Percentiles rank a stretch among this genome's conserved stretches.
phyloP scores from a whole-genome alignment of 2,329 filamentous ascomycete species.

The Diaporthe humulicola region DNA sequence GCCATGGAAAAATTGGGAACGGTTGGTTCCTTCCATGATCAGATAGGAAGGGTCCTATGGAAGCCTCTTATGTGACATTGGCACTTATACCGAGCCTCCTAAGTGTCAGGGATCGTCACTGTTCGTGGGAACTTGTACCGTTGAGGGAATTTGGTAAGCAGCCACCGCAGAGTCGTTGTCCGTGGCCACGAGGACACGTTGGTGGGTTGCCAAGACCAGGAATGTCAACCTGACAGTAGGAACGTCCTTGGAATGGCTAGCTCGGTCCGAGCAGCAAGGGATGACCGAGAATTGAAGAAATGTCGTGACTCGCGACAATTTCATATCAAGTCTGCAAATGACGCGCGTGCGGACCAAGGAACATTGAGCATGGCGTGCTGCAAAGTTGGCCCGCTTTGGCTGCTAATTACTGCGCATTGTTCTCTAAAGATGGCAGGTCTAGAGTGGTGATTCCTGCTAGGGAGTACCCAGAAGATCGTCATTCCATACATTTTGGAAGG shows the following conservation, averaged over 20 bases:
- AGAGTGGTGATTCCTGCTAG: neutral
- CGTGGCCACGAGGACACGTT: constrained; percentile 19
- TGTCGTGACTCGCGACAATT: constrained; percentile 1
- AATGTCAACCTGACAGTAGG: constrained; percentile 12
- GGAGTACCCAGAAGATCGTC: neutral
- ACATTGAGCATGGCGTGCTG: too few species aligned
- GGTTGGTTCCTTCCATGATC: constrained; percentile 1
- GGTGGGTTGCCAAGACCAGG: constrained; percentile 27
- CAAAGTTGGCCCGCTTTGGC: neutral
- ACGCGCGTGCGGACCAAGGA: neutral
- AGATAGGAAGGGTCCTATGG: constrained; percentile 13
- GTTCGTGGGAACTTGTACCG: neutral
- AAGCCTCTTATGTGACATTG: neutral
- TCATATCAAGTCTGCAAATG: neutral
- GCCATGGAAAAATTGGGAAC: neutral
- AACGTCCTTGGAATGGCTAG: constrained; percentile 7
- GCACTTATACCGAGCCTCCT: constrained; percentile 5
- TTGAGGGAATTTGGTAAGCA: constrained; percentile 2
- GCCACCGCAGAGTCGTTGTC: neutral
- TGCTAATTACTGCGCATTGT: neutral
- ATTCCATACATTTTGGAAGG: too few species aligned
- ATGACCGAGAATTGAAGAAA: neutral
- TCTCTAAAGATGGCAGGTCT: neutral
- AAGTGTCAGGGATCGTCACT: neutral
- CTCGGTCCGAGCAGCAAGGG: constrained; percentile 21